Conservation (phyloP, 805 yeast species). For the Hanseniaspora occidentalis region DNA sequence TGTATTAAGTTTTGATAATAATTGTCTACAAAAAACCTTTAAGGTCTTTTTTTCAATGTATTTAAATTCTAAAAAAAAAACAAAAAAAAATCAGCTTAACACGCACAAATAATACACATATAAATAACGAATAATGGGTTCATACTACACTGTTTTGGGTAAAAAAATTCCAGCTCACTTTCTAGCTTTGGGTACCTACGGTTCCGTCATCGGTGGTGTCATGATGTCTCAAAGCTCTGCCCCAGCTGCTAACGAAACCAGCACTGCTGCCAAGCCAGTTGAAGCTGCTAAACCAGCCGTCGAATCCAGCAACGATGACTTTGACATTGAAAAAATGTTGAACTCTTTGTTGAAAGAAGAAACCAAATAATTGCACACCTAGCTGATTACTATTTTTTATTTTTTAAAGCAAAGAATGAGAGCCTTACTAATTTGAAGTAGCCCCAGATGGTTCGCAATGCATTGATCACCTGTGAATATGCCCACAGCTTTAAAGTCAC, state of each 20-base stretch:
- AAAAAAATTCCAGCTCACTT: not conserved
- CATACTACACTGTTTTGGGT: not conserved
- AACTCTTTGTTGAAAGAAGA: conserved; percentile 15
- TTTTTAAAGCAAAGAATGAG: too few species aligned
- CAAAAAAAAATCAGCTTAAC: too few species aligned
- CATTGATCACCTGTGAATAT: too few species aligned
- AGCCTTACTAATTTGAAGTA: too few species aligned
- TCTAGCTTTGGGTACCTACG: not conserved
- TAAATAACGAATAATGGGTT: not conserved
- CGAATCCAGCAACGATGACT: conserved; percentile 8
- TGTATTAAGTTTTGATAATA: too few species aligned
- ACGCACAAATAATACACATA: not conserved
- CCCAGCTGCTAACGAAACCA: conserved; percentile 1
- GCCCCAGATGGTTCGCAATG: too few species aligned
- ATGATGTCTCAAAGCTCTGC: not conserved
- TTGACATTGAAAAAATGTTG: conserved; percentile 18
- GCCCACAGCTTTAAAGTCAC: too few species aligned
- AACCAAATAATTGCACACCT: not conserved
- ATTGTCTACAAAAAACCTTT: too few species aligned
- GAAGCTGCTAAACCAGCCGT: conserved; percentile 2
- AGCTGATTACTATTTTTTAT: too few species aligned
- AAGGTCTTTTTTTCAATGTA: too few species aligned
- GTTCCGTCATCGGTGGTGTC: conserved; percentile 1
- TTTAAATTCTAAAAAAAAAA: too few species aligned
- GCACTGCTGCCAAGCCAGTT: conserved; percentile 2